Conservation (phyloP, 352 stramenopile genomes). For the Peronosclerospora sorghi region DNA sequence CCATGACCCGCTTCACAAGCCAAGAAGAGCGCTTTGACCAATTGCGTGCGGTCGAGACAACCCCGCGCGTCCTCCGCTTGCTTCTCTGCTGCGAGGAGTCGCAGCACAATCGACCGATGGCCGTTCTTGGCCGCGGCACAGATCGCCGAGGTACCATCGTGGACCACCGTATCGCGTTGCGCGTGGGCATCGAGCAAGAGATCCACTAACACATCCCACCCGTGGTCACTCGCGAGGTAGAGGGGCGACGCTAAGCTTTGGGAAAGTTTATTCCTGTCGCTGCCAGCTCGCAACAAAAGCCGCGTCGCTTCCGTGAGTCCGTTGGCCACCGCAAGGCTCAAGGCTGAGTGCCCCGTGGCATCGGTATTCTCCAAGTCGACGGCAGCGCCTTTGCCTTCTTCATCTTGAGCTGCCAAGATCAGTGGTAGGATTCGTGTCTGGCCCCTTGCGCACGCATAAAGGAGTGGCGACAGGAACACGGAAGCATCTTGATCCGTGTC, state of each 20-base stretch:
- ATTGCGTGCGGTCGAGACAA: conserved; percentile 10
- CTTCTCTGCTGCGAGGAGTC: conserved; percentile 36
- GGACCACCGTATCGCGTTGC: conserved; percentile 27
- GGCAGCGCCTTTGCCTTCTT: conserved; percentile 4
- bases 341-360: conserved; percentile 39
- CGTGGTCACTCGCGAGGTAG: conserved; percentile 67
- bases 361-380: conserved; percentile 57
- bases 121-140: conserved; percentile 75
- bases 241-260: conserved; percentile 57
- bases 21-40: conserved; percentile 65
- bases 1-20: conserved; percentile 63
- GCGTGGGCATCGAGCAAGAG: conserved; percentile 39
- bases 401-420: conserved; percentile 24
- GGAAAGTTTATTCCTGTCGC: conserved; percentile 52
- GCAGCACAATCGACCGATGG: conserved; percentile 37
- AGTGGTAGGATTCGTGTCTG: conserved; percentile 31
- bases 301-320: conserved; percentile 34
- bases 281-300: conserved; percentile 33
- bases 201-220: conserved; percentile 59
- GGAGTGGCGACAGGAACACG: conserved; percentile 34
- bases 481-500: conserved; percentile 4
- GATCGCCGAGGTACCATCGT: conserved; percentile 48
- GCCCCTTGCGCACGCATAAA: conserved; percentile 52
- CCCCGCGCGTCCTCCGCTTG: conserved; percentile 6
- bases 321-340: conserved; percentile 52